Base-by-base conservation (phyloP, 1,284 basidiomycete species). In the Rhodotorula sp. region DNA sequence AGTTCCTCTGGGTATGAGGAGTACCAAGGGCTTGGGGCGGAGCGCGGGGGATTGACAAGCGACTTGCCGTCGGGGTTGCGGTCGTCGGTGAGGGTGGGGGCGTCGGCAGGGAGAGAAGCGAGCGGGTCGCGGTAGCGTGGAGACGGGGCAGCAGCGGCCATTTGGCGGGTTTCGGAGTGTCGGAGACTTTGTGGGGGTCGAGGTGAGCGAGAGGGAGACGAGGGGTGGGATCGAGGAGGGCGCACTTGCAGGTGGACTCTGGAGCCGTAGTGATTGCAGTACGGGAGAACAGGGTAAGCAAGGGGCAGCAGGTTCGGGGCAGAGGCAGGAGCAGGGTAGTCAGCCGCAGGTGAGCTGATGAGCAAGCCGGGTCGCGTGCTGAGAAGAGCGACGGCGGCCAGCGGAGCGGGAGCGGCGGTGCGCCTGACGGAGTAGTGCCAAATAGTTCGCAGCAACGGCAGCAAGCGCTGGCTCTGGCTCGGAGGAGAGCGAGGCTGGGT, bases 31-130 rank as follows among this genome's bases (percentile, higher is more conserved):
- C 32, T 41, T 0, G 87, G 88, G 67, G 80, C 81, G 36, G 82
- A 12, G 6, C 81, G 82, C 10, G 85, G 84, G 13, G 81, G 80
- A 77, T 87, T 88, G 78, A 81, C 82, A 54, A 89, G 80, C 3
- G 86, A 87, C 79, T 88, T 89, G 65, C 87, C 88, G 72, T 89
- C 88, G 0, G 85, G 75, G 70, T 86, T 87, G 68, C 84, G 61
- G 1, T 80, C 84, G 12, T 82, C 83, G 0, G 87, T 85, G 4
- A 88, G 83, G 29, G 86, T 84, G 0, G 58, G 29, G 34, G 61
- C 54, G 22, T 34, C 17, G 27, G 48, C 25, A 8, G 39, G 9
- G 12, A 67, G 53, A 19, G 54, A 8, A 8, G 63, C 57, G n/a
- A 74, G 67, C 9, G 72, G 72, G 44, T 74, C 58, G 54, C 64